phyloP scores from a whole-genome alignment of 495 filamentous ascomycete species.

The Acidiella bohemica region DNA sequence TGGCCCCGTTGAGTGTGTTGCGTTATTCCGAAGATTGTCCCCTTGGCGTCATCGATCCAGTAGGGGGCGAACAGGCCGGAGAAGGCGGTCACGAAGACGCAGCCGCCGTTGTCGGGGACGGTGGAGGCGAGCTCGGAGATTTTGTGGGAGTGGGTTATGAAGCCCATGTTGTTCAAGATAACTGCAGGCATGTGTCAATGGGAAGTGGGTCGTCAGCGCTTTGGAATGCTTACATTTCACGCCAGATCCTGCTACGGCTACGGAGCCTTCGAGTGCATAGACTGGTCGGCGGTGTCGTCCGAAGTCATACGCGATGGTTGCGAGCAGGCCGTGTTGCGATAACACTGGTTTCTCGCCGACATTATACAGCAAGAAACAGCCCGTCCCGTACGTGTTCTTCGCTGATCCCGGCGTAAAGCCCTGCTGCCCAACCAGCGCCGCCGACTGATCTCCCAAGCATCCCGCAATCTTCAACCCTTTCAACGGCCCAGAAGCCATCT shows the following conservation, averaged over 20 bases:
- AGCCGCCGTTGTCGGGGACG: constrained; percentile 76
- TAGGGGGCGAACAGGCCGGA: constrained; percentile 92
- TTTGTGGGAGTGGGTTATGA: constrained; percentile 61
- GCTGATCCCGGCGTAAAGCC: constrained; percentile 74
- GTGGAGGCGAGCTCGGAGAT: constrained; percentile 69
- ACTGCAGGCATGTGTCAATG: constrained; percentile 23
- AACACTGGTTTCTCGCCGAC: constrained; percentile 82
- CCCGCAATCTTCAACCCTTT: constrained; percentile 69
- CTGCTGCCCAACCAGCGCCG: constrained; percentile 81
- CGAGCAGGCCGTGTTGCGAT: constrained; percentile 74
- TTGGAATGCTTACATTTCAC: constrained; percentile 44
- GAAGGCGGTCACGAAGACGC: constrained; percentile 89
- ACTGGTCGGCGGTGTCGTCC: constrained; percentile 48
- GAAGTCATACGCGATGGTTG: constrained; percentile 80
- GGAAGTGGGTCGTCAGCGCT: neutral
- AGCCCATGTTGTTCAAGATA: constrained; percentile 73
- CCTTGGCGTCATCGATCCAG: constrained; percentile 93
- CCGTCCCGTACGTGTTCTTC: constrained; percentile 94
- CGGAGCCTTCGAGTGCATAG: constrained; percentile 83
- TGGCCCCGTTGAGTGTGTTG: constrained; percentile 81
- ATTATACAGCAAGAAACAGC: constrained; percentile 90
- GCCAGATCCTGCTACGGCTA: constrained; percentile 80
- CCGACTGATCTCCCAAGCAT: constrained; percentile 83
- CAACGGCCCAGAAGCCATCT: constrained; percentile 50
- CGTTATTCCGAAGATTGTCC: constrained; percentile 85